Conservation (phyloP, 2,329 filamentous ascomycete genomes). For the Escovopsis sp. region DNA sequence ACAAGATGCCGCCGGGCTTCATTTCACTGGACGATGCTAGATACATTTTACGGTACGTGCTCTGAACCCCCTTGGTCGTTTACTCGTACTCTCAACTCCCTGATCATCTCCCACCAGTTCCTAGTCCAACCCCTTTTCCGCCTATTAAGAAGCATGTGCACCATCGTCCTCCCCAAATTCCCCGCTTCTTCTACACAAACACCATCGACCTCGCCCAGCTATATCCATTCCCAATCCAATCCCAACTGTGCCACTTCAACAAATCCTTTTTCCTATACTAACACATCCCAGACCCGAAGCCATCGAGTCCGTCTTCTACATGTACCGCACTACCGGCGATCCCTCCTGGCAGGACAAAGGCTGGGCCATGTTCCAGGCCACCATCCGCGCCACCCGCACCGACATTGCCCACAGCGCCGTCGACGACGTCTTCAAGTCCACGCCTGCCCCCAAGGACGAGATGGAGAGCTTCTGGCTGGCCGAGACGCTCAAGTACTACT, state of each 20-base stretch:
- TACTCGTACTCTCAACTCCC: too few species aligned
- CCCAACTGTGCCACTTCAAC: too few species aligned
- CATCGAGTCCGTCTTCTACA: conserved; percentile 77
- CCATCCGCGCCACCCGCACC: conserved; percentile 51
- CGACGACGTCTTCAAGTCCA: conserved; percentile 37
- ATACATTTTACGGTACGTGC: conserved; percentile 52
- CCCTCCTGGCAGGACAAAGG: conserved; percentile 60
- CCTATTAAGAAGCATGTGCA: too few species aligned
- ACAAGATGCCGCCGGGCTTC: conserved; percentile 36
- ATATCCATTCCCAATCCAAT: too few species aligned
- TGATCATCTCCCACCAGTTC: conserved; percentile 10
- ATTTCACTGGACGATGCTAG: conserved; percentile 25
- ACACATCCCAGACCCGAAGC: conserved; percentile 64
- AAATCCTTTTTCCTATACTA: too few species aligned
- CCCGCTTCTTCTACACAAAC: too few species aligned
- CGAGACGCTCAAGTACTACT: conserved; percentile 89
- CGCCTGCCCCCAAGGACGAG: conserved; percentile 34
- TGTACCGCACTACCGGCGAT: conserved; percentile 81
- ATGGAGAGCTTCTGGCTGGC: conserved; percentile 89
- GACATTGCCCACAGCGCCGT: conserved; percentile 56
- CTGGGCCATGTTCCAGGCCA: conserved; percentile 70
- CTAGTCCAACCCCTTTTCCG: too few species aligned
- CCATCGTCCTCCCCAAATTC: too few species aligned
- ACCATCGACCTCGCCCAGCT: too few species aligned
- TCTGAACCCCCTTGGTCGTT: conserved; percentile 9